Conservation (phyloP, 176 grass and related monocot genomes). For the Puya raimondii region DNA sequence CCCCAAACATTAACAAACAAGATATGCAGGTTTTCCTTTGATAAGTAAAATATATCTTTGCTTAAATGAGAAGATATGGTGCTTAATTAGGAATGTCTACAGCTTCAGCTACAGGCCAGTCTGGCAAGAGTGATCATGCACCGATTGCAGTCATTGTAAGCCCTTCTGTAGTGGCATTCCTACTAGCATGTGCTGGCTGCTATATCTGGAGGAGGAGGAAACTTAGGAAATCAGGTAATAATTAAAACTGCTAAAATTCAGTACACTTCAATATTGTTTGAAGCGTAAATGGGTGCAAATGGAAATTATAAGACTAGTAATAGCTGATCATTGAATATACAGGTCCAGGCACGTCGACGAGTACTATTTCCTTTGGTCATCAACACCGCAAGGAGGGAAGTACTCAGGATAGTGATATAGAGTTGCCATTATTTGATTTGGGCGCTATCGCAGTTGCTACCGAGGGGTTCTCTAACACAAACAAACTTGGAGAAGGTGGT, state of each 20-base stretch:
- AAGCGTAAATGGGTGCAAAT: not conserved
- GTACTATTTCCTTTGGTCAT: slow-evolving; percentile 20
- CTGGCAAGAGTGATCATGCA: slow-evolving; percentile 2
- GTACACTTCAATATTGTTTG: not conserved
- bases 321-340: not conserved
- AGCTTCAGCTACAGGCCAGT: slow-evolving; percentile 16
- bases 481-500: slow-evolving; percentile 57
- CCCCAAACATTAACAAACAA: no score
- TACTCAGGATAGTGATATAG: slow-evolving; percentile 27
- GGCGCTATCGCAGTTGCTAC: slow-evolving; percentile 38
- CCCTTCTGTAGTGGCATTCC: slow-evolving; percentile 10
- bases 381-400: slow-evolving; percentile 19
- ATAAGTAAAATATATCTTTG: no score
- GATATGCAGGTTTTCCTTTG: no score
- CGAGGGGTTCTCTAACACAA: slow-evolving; percentile 43
- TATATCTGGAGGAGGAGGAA: slow-evolving; percentile 26
- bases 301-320: no score
- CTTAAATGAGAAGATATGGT: no score
- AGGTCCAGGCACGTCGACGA: slow-evolving; percentile 30
- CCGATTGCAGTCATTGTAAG: slow-evolving; percentile 11
- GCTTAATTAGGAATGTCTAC: not conserved
- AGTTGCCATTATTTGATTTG: slow-evolving; percentile 47
- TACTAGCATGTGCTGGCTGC: slow-evolving; percentile 22
- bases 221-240: slow-evolving; percentile 25
- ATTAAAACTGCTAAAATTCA: not conserved